Base-by-base conservation (phyloP, 306 rosid species). In the Sindora glabra region DNA sequence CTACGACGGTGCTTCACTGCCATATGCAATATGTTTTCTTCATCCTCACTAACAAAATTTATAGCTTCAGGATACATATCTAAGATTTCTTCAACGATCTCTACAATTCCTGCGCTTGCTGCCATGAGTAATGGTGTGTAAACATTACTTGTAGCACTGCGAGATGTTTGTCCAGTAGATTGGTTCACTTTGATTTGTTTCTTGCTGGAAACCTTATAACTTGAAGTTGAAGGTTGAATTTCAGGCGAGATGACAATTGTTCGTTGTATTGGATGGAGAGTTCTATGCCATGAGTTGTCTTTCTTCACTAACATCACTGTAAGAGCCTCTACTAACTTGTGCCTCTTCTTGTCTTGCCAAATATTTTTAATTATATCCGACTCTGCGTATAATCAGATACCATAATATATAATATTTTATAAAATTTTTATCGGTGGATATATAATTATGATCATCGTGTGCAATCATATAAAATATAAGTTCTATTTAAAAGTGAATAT, bases 91-190 rank as follows among this genome's bases (percentile, higher is more conserved):
- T 65, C 30, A 11, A 65, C 50, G n/a, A 70, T 70, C 33, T 76
- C 77, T 3, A 5, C 10, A 26, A 76, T 60, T 42, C 81, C 77
- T 2, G 46, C 24, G 27, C 70, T 54, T 4, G 77, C 49, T 24
- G 81, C 81, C 50, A 55, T 12, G 3, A 70, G 53, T 34, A 76
- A 32, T 17, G 77, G 63, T 1, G 63, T 53, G 62, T 25, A 48
- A 1, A 3, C 19, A n/a, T n/a, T n/a, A n/a, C n/a, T n/a, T n/a
- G n/a, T n/a, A n/a, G n/a, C n/a, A n/a, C n/a, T n/a, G n/a, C n/a
- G n/a, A n/a, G n/a, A n/a, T n/a, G n/a, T n/a, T n/a, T n/a, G n/a
- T n/a, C n/a, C n/a, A n/a, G 30, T n/a, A n/a, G n/a, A n/a, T n/a
- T n/a, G n/a, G n/a, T 29, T 36, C 1, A 30, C 2, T 16, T 14